phyloP scores from a whole-genome alignment of 306 rosid genomes.

The Malus sylvestris region DNA sequence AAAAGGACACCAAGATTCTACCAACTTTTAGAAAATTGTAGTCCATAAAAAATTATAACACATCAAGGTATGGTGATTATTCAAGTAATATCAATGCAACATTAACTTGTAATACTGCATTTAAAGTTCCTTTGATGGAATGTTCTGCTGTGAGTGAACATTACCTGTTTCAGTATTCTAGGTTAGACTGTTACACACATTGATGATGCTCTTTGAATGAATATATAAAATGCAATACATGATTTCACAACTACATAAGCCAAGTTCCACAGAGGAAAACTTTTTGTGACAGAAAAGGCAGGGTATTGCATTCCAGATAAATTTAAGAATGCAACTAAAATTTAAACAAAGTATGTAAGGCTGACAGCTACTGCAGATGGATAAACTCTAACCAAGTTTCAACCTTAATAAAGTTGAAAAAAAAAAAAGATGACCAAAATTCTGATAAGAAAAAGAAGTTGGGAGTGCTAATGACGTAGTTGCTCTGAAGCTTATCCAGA shows the following conservation, averaged over 20 bases:
- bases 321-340: not conserved
- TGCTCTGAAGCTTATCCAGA: not conserved
- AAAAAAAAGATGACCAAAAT: not conserved
- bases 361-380: not conserved
- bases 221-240: not conserved
- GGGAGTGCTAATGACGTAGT: not conserved
- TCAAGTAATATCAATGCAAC: not conserved
- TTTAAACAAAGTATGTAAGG: not conserved
- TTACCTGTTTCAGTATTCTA: not conserved
- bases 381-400: not conserved
- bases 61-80: not conserved
- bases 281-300: not conserved
- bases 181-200: not conserved
- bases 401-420: not conserved
- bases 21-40: not conserved
- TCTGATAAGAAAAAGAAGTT: too few species aligned
- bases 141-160: not conserved
- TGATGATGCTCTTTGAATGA: not conserved
- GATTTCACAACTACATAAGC: not conserved
- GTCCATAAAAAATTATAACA: not conserved
- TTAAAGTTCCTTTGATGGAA: not conserved
- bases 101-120: not conserved
- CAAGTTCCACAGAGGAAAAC: not conserved
- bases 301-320: not conserved
- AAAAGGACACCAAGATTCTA: not conserved